Evolutionary conservation across 768 basidiomycete genomes (phyloP).

Genomic region (Cyathus striatus): DNA sequence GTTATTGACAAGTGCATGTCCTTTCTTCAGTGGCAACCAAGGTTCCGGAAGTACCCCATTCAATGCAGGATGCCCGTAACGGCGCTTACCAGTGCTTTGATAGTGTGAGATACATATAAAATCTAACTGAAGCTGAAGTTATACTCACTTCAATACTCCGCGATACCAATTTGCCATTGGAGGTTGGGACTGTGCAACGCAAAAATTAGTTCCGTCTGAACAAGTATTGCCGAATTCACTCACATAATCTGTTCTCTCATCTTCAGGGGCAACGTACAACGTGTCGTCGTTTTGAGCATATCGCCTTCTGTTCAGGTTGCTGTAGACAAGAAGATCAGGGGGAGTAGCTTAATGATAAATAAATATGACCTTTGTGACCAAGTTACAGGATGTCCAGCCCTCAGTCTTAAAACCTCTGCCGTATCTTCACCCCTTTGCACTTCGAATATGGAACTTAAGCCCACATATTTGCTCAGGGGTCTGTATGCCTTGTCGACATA

Average conservation of each 20-base stretch:
- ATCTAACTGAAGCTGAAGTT: neutral
- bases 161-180: constrained; percentile 95
- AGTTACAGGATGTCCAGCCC: constrained; percentile 82
- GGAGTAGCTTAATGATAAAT: too few relatives aligned
- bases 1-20: constrained; percentile 67
- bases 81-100: constrained; percentile 91
- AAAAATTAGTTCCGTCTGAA: constrained; percentile 6
- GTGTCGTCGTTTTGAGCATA: constrained; percentile 95
- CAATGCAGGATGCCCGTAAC: constrained; percentile 93
- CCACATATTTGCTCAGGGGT: constrained; percentile 78
- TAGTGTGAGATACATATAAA: too few relatives aligned
- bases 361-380: constrained; percentile 73
- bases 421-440: constrained; percentile 88
- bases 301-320: constrained; percentile 79
- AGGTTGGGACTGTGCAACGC: constrained; percentile 71
- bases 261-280: constrained; percentile 92
- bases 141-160: constrained; percentile 79
- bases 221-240: constrained; percentile 12
- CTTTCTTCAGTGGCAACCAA: constrained; percentile 90
- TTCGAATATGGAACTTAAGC: constrained; percentile 81
- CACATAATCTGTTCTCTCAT: constrained; percentile 88
- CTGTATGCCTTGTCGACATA: constrained; percentile 62
- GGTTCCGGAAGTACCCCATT: constrained; percentile 91
- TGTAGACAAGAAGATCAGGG: too few relatives aligned
- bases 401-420: constrained; percentile 67